Evolutionary conservation across 225 moss, liverwort and hornwort genomes (phyloP).

Genomic region (Lunularia cruciata): DNA sequence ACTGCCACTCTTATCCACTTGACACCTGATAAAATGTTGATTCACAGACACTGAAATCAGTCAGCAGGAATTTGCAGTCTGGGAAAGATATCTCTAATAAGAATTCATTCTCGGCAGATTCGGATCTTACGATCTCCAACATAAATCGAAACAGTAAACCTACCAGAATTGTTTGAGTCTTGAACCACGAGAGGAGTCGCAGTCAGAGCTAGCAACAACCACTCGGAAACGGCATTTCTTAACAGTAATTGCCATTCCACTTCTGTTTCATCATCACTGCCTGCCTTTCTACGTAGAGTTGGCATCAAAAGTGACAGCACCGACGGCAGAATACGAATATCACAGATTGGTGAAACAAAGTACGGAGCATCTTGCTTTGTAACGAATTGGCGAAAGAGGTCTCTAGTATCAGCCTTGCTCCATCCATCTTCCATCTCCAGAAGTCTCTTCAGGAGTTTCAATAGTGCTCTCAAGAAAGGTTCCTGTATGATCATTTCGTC

Average conservation of each 20-base stretch:
- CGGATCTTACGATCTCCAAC: no score
- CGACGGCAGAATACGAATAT: conserved; percentile 62
- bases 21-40: conserved; percentile 23
- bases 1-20: conserved; percentile 72
- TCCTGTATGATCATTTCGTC: conserved; percentile 22
- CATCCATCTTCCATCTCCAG: conserved; percentile 65
- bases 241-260: conserved; percentile 45
- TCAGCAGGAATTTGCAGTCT: no score
- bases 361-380: conserved; percentile 37
- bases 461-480: conserved; percentile 59
- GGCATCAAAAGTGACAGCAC: conserved; percentile 81
- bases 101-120: no score
- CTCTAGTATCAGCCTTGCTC: conserved; percentile 57
- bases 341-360: conserved; percentile 48
- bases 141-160: neutral
- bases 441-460: conserved; percentile 62
- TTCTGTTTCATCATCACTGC: conserved; percentile 20
- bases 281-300: conserved; percentile 54
- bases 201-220: conserved; percentile 68
- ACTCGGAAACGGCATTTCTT: conserved; percentile 63
- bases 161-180: conserved; percentile 37
- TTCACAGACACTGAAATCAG: no score
- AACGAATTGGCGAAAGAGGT: conserved; percentile 56
- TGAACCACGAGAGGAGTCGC: conserved; percentile 54
- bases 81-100: no score